Base-by-base conservation (phyloP, 495 filamentous ascomycete genomes). In the Penicillium diatomitis region DNA sequence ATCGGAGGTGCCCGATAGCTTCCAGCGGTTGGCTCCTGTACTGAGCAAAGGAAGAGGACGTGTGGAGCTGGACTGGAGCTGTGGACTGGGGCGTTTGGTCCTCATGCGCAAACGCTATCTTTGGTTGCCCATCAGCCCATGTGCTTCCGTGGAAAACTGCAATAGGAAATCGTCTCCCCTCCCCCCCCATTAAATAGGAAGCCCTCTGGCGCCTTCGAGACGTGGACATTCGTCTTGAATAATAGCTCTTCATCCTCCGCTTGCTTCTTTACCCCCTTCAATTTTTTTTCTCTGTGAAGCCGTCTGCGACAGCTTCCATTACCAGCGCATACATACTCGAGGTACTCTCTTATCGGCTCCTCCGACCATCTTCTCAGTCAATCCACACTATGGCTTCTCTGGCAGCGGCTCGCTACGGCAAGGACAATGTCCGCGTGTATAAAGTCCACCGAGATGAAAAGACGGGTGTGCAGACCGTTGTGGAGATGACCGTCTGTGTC, bases 361-460 rank as follows among this genome's bases (percentile, higher is more conserved):
- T 20, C 9, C 38, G 34, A 11, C 46, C 36, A 35, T 38, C 43
- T 12, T 33, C 12, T 36, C 32, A 36, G 32, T 34, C 41, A 44
- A 47, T 28, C 46, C 41, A 9, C 59, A 58, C 30, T 36, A 66
- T 66, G 61, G 66, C 60, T 35, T 28, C 73, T 58, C 71, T 94
- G 47, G 74, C 82, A 51, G 75, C 86, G 64, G 87, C 88, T 61
- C 82, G 84, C 60, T 94, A 94, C 68, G 88, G 88, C 73, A 94
- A 94, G 82, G 91, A 96, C 79, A 97, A 98, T 76, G 85, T 98
- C 76, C 89, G 92, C 61, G 83, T 98, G 52, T 90, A 84, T 79
- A 97, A 98, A 71, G 88, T 95, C 59, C 77, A 92, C 56, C 77
- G 79, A 48, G 82, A 96, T 63, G 78, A 80, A 61, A 73, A 79